Base-by-base conservation (phyloP, 2,329 filamentous ascomycete species). In the Penicillium sp. region DNA sequence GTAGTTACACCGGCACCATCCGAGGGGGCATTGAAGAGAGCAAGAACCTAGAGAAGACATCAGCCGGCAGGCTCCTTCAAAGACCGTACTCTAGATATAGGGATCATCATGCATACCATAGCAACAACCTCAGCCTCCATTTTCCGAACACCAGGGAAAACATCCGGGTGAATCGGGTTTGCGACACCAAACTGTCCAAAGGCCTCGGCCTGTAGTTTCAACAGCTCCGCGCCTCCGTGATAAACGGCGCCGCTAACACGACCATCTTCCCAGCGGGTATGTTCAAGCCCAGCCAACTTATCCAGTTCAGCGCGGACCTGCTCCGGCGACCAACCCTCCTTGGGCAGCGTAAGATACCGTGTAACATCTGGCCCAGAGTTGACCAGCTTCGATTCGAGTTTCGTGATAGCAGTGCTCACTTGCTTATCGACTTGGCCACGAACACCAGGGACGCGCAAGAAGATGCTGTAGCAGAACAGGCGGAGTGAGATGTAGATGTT, bases 51-150 rank as follows among this genome's bases (percentile, higher is more conserved):
- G 8, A 43, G n/a, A 6, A 51, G 42, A 17, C n/a, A 48, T 57
- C 43, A 63, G 61, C 58, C n/a, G 19, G 4, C 10, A 43, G 1
- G 10, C 3, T 31, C 29, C 2, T 33, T 19, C 38, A 12, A 29
- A 40, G n/a, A 56, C 29, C 3, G 8, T 29, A 29, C 19, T 13
- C 9, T 3, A 5, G 2, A 25, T 19, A 15, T 29, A 10, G 10
- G 9, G 37, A 38, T 15, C 6, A 13, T n/a, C 3, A 29, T 53
- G 27, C 72, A 48, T 73, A 95, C 92, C 93, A 99, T 99, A 64
- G 93, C 89, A 52, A 99, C 94, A 61, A 99, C 82, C 79, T 99
- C 94, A 45, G 94, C 93, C 80, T 99, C 94, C 94, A 99, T 99
- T 84, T 99, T 99, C 69, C 94, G 84, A 52, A 99, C 93, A 29